Conservation (phyloP, 352 stramenopile genomes). For the Phytopythium boreale region DNA sequence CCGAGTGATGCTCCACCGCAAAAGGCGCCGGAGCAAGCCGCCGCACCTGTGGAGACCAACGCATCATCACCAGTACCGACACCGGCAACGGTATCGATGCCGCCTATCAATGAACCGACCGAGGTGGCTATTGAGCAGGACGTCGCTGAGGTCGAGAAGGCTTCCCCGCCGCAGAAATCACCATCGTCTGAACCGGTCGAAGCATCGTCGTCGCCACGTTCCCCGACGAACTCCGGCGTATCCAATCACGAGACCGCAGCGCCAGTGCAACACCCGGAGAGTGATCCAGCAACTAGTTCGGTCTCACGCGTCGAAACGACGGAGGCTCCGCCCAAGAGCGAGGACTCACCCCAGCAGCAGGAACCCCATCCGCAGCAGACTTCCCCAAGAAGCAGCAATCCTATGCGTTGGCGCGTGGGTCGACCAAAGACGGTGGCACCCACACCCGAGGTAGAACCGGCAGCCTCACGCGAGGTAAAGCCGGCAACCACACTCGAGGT, state of each 20-base stretch:
- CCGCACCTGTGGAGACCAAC: neutral
- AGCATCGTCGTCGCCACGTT: neutral
- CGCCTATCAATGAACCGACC: neutral
- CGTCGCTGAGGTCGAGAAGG: neutral
- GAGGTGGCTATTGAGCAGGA: neutral
- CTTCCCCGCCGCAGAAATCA: neutral
- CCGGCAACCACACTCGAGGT: neutral
- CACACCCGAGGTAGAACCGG: neutral
- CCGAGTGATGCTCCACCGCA: conserved; percentile 8
- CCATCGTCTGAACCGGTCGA: neutral
- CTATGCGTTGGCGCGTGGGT: neutral
- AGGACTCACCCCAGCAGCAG: neutral
- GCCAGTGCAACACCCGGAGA: neutral
- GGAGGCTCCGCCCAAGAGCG: neutral
- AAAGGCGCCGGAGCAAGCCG: conserved; percentile 23
- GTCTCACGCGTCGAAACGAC: neutral
- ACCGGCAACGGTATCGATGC: too few species aligned
- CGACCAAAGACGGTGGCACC: neutral
- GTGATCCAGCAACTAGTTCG: neutral
- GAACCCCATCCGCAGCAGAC: neutral
- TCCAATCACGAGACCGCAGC: neutral
- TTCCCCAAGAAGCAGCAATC: too few species aligned
- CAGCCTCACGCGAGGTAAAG: neutral
- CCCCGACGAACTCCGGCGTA: neutral
- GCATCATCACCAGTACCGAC: neutral